These are phyloP conservation scores for Sporormia fimetaria DNA, from an alignment of 495 filamentous ascomycete species.

Conservation along the genomic window DNA sequence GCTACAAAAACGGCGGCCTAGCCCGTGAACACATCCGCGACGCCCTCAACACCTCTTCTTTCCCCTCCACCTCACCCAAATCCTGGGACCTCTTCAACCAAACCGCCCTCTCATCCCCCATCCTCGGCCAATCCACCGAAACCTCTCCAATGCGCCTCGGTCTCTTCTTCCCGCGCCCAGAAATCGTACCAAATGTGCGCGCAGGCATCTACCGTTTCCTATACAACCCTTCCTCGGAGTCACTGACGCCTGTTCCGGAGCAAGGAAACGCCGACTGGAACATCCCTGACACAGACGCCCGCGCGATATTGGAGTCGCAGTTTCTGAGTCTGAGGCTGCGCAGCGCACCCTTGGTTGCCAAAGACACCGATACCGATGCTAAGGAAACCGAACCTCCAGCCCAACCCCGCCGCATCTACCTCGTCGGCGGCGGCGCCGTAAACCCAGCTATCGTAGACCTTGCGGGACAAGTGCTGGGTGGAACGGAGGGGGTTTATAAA, in stretches of 20 bases:
- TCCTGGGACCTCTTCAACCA: conserved; percentile 72
- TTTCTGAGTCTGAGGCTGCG: conserved; percentile 81
- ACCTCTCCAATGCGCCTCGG: conserved; percentile 62
- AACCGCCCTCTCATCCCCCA: conserved; percentile 48
- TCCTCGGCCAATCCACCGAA: conserved; percentile 48
- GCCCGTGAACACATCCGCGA: conserved; percentile 85
- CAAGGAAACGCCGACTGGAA: conserved; percentile 40
- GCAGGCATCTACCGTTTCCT: conserved; percentile 77
- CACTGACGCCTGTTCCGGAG: background rate
- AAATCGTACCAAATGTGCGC: conserved; percentile 84
- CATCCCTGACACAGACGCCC: conserved; percentile 55
- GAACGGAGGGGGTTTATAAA: conserved; percentile 76
- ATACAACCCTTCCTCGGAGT: conserved; percentile 39
- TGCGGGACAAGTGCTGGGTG: conserved; percentile 77
- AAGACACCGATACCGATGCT: too few relatives aligned
- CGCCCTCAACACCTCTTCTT: conserved; percentile 44
- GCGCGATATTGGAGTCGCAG: conserved; percentile 88
- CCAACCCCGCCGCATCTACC: conserved; percentile 81
- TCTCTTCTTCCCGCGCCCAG: conserved; percentile 85
- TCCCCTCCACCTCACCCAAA: conserved; percentile 35
- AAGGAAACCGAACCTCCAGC: conserved; percentile 50
- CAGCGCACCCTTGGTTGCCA: conserved; percentile 56
- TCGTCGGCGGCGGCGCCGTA: conserved; percentile 80
- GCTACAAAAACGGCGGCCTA: conserved; percentile 95
- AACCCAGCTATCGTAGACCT: conserved; percentile 78